phyloP scores from a whole-genome alignment of 352 stramenopile genomes.

The Thalassiosira oceanica region DNA sequence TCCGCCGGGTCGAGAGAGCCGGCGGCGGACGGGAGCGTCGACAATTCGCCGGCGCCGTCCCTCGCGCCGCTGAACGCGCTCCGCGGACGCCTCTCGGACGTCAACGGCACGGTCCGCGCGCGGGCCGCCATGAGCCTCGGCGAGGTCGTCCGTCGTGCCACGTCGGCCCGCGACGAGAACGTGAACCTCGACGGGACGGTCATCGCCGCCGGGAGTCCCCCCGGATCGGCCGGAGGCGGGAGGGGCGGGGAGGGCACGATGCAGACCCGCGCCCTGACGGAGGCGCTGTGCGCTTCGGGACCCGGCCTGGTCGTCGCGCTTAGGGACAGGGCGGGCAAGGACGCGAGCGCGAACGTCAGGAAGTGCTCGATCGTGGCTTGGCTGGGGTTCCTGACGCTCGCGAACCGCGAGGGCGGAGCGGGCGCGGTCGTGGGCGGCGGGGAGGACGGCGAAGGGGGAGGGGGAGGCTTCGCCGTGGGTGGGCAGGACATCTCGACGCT shows the following conservation, averaged over 20 bases:
- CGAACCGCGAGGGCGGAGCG: constrained; percentile 17
- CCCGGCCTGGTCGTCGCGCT: constrained; percentile 32
- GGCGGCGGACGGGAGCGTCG: neutral
- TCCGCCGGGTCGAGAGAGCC: constrained; percentile 3
- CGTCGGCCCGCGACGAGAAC: constrained; percentile 7
- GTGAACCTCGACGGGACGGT: constrained; percentile 19
- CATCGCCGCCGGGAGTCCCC: neutral
- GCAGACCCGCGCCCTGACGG: constrained; percentile 12
- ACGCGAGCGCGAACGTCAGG: constrained; percentile 70
- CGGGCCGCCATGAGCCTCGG: constrained; percentile 57
- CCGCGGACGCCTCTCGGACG: constrained; percentile 60
- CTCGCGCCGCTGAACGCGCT: constrained; percentile 51
- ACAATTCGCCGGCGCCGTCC: constrained; percentile 9
- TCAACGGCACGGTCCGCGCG: constrained; percentile 61
- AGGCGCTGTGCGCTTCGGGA: constrained; percentile 33
- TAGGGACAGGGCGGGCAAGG: constrained; percentile 43
- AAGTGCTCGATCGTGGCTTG: constrained; percentile 57
- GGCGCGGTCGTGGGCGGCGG: constrained; percentile 32
- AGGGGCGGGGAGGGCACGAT: constrained; percentile 10
- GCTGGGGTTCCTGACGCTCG: constrained; percentile 48
- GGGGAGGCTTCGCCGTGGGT: constrained; percentile 31
- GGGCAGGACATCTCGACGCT: constrained; percentile 62
- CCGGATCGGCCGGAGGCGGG: neutral
- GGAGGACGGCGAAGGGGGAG: constrained; percentile 35
- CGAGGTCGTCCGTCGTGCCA: constrained; percentile 24